Evolutionary conservation across 306 rosid genomes (phyloP).

Genomic region (Purshia tridentata): DNA sequence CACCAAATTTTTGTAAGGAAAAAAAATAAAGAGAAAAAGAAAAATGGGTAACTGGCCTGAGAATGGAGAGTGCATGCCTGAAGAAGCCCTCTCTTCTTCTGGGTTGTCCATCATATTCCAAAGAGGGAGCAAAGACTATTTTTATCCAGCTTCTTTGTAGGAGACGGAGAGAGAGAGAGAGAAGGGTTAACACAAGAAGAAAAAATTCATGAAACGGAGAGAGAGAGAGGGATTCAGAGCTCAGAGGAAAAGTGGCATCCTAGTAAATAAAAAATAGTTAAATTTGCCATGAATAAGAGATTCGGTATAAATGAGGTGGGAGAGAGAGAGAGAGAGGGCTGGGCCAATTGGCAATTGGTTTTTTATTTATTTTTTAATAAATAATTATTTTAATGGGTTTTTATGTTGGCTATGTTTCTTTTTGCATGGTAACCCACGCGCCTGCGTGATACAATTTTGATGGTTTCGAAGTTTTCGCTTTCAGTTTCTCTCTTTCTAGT

Average conservation of each 20-base stretch:
- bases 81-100: constrained; percentile 41
- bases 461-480: background rate
- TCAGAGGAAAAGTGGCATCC: constrained; percentile 14
- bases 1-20: constrained; percentile 13
- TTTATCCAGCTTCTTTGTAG: background rate
- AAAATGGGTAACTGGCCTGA: constrained; percentile 39
- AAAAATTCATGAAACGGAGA: background rate
- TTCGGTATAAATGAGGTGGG: background rate
- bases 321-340: background rate
- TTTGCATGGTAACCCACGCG: background rate
- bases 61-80: constrained; percentile 42
- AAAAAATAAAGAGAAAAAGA: background rate
- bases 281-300: constrained; percentile 20
- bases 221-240: constrained; percentile 23
- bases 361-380: background rate
- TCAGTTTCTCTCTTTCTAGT: too few relatives aligned
- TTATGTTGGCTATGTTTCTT: background rate
- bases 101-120: constrained; percentile 46
- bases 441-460: background rate
- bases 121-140: background rate
- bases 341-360: background rate
- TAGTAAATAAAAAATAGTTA: constrained; percentile 4
- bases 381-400: too few relatives aligned
- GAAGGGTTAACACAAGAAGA: background rate
- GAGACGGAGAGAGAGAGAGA: background rate